Base-by-base conservation (phyloP, 345 rosid species). In the Nasturtium officinale region DNA sequence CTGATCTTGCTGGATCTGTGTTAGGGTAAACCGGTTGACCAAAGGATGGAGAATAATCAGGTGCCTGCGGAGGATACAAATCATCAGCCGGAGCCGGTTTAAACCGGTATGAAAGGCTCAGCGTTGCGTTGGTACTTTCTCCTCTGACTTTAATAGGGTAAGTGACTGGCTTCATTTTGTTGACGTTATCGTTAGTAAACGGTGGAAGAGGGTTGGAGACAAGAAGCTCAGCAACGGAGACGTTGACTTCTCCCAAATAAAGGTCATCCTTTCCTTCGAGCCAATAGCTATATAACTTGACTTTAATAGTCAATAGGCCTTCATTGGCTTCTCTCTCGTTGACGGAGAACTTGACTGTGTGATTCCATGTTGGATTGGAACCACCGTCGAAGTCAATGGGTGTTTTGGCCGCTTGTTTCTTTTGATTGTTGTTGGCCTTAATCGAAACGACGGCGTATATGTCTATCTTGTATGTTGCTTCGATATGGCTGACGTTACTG, bases 351-450 rank as follows among this genome's bases (percentile, higher is more conserved):
- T 81, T 90, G 7, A 84, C 63, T 2, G 85, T 85, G 77, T 82
- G 86, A 54, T 87, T 84, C 96, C 98, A 92, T 11, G 79, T 77
- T 3, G 98, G 98, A 53, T 83, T 80, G 32, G 64, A 66, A 23
- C 89, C 91, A 23, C 91, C 83, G 15, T 72, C 78, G n/a, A 58
- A 80, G 70, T 88, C 80, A 0, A 86, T 83, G 0, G 80, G 82
- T 21, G 92, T 82, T 61, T 82, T 88, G 18, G 75, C 69, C 69
- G 77, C 78, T 77, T 85, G 88, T 46, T 71, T 75, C 17, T 71
- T 26, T 35, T 48, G 50, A 9, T 48, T 40, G 5, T 61, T 54
- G 70, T 79, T 87, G 30, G 91, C 91, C 46, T 74, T 17, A 69
- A 92, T 55, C 8, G 85, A 82, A 78, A 84, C 84, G 68, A 85